These are phyloP conservation scores for Capsicum chinense DNA, from an alignment of 257 asterid species.

Conservation along the genomic window DNA sequence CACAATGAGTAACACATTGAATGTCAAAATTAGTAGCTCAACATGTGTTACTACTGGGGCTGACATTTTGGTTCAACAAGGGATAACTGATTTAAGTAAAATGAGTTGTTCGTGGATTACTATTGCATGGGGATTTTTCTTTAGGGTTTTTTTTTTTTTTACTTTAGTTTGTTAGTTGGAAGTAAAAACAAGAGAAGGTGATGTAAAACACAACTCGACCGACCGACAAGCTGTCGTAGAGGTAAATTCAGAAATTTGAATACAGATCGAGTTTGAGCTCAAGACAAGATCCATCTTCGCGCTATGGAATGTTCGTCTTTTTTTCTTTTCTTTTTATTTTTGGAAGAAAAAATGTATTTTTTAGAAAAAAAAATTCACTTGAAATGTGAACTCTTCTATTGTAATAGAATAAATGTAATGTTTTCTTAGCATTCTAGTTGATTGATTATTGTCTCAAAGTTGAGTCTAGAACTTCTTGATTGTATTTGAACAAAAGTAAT, in stretches of 20 bases:
- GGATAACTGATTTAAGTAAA: slow-evolving; percentile 68
- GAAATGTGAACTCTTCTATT: not conserved
- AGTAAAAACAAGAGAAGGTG: slow-evolving; percentile 44
- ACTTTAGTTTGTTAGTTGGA: too few species aligned
- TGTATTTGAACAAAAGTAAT: not conserved
- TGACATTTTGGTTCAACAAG: slow-evolving; percentile 74
- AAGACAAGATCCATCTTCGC: not conserved
- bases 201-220: not conserved
- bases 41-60: slow-evolving; percentile 85
- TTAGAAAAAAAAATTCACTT: too few species aligned
- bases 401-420: slow-evolving; percentile 5
- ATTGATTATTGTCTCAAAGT: not conserved
- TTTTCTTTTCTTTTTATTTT: too few species aligned
- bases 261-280: too few species aligned
- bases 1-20: slow-evolving; percentile 63
- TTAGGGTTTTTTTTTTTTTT: slow-evolving; percentile 47
- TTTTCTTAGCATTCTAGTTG: not conserved
- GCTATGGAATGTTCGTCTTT: not conserved
- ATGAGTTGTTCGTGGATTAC: slow-evolving; percentile 67
- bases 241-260: not conserved
- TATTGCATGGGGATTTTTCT: slow-evolving; percentile 84
- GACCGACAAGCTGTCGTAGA: not conserved
- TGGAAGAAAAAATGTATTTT: too few species aligned
- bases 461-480: not conserved
- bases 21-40: slow-evolving; percentile 53